Conservation (phyloP, 345 rosid genomes). For the Eucalyptus pumila region DNA sequence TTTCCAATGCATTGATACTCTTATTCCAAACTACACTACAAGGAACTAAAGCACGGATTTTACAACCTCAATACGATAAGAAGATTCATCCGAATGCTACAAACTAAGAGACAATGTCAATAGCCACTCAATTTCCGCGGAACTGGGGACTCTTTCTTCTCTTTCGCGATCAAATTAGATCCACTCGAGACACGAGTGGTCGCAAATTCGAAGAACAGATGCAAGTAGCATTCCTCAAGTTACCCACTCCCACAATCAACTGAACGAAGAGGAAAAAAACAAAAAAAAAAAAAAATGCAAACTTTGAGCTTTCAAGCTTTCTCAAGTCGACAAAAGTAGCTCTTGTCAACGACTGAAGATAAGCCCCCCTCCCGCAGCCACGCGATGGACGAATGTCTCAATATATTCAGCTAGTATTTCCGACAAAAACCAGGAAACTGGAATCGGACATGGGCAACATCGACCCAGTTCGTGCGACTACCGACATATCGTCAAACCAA, state of each 20-base stretch:
- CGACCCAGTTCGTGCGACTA: not conserved
- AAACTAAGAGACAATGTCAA: not conserved
- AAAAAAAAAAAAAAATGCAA: not conserved
- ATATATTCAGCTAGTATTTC: not conserved
- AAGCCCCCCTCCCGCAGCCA: not conserved
- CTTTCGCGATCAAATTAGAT: not conserved
- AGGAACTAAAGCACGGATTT: not conserved
- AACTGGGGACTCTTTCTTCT: not conserved
- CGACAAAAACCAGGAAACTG: not conserved
- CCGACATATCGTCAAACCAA: not conserved
- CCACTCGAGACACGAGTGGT: not conserved
- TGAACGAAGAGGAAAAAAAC: not conserved
- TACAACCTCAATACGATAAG: not conserved
- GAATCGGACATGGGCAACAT: not conserved
- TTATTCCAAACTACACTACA: not conserved
- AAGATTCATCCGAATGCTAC: not conserved
- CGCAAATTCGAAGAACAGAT: not conserved
- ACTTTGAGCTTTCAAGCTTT: not conserved
- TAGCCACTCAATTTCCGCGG: not conserved
- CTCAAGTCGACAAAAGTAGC: not conserved
- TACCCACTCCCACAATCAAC: not conserved
- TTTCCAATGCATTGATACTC: not conserved
- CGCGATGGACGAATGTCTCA: not conserved
- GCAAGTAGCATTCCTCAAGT: not conserved
- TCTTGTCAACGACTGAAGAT: not conserved